Base-by-base conservation (phyloP, 441 rosid genomes). In the Arabidopsis lyrata region DNA sequence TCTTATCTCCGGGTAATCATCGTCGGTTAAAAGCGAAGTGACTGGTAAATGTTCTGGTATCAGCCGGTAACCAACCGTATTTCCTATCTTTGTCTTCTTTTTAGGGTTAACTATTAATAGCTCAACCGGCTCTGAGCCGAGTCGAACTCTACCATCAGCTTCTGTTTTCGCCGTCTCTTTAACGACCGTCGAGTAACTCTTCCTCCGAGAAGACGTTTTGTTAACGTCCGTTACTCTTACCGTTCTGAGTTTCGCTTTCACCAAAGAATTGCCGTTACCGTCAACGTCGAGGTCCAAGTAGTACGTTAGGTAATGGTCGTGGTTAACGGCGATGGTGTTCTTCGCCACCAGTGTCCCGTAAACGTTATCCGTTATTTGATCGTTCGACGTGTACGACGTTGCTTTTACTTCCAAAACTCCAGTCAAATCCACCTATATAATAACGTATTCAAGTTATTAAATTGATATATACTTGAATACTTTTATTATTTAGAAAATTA, bases 281-380 rank as follows among this genome's bases (percentile, higher is more conserved):
- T 90, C 96, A 47, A 92, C 65, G 73, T 92, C 98, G 0, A 88
- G 86, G 66, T 92, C 96, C 4, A 90, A 82, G 66, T 87, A 85
- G 75, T 87, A 92, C 1, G 95, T 90, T 4, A 92, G 38, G 81
- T 73, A 90, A 72, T 92, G 97, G 72, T 92, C 97, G 58, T 90
- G 97, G 77, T 88, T 84, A 52, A 86, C 82, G 59, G 91, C 96
- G 58, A 92, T 52, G 22, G 89, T 77, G 81, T 88, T 90, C 24
- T 81, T 84, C 4, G 90, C 88, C 2, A 92, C 85, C 3, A 90
- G 66, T 0, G 90, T 86, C 5, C 97, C 96, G 59, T 82, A 78
- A 3, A 80, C 80, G 57, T 70, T 49, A 8, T 75, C 74, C 8
- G 61, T 78, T 77, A 81, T 79, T 50, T 88, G 85, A n/a, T 81